Percentiles rank a stretch among this genome's conserved stretches.
Conservation (phyloP, 2,329 filamentous ascomycete genomes). For the Phialophora chinensis region DNA sequence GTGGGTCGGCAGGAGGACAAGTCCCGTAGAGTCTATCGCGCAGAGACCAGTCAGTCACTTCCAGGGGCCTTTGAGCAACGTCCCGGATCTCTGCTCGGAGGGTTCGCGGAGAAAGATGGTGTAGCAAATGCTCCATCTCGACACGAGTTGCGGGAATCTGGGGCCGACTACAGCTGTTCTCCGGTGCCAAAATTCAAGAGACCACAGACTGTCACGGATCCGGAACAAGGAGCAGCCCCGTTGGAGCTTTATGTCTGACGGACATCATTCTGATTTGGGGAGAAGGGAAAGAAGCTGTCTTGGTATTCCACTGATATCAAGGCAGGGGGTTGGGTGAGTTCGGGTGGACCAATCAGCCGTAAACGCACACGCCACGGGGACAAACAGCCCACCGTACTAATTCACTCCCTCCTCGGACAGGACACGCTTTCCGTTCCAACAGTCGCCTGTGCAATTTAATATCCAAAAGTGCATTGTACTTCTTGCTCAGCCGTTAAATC, state of each 20-base stretch:
- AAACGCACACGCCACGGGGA: neutral
- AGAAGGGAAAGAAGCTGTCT: neutral
- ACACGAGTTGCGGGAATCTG: neutral
- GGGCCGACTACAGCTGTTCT: neutral
- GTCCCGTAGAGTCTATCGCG: neutral
- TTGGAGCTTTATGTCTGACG: neutral
- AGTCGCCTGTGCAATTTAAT: neutral
- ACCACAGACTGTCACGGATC: neutral
- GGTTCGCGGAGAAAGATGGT: neutral
- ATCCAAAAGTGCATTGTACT: neutral
- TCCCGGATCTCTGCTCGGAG: neutral
- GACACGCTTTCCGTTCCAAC: slow-evolving; percentile 5
- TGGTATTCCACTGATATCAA: neutral
- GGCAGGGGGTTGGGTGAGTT: neutral
- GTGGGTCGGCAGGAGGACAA: neutral
- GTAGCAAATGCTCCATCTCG: neutral
- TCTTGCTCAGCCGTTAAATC: neutral
- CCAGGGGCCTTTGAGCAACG: neutral
- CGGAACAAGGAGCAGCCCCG: neutral
- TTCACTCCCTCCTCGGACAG: neutral
- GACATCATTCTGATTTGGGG: neutral
- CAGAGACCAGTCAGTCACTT: neutral
- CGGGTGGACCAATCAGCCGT: neutral
- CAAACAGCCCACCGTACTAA: neutral
- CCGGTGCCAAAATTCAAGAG: neutral